These are phyloP conservation scores for Paraglomus occultum DNA, from an alignment of 192 early-diverging fungal genomes.

Conservation along the genomic window DNA sequence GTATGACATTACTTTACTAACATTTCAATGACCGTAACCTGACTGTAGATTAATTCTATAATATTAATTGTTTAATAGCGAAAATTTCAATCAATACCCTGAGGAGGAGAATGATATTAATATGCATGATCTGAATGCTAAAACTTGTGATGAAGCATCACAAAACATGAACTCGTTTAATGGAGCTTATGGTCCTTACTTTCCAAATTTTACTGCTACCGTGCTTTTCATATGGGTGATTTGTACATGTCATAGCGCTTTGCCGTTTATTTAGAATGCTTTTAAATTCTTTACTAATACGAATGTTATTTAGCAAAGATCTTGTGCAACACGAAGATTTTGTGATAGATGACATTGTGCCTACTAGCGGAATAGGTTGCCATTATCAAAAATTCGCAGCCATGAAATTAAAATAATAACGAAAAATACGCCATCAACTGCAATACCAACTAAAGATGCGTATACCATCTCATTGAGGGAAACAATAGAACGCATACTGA, in stretches of 20 bases:
- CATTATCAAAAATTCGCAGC: not conserved
- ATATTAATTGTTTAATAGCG: too few relatives aligned
- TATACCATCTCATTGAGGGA: not conserved
- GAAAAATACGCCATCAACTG: conserved; percentile 1
- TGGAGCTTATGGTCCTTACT: not conserved
- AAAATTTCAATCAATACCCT: too few relatives aligned
- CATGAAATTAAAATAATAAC: not conserved
- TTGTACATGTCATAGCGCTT: not conserved
- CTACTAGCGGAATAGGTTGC: not conserved
- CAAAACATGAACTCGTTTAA: too few relatives aligned
- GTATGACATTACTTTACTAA: too few relatives aligned
- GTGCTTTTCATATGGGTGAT: not conserved
- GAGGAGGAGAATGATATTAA: too few relatives aligned
- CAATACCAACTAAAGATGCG: not conserved
- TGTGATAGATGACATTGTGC: not conserved
- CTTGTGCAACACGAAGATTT: not conserved
- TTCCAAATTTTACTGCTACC: not conserved
- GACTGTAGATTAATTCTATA: too few relatives aligned
- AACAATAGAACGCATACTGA: not conserved
- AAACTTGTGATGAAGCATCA: too few relatives aligned
- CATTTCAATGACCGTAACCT: too few relatives aligned
- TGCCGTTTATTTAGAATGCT: too few relatives aligned
- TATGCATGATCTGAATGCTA: too few relatives aligned
- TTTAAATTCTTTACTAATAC: too few relatives aligned
- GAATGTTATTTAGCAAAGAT: conserved; percentile 5